A percentile compares a stretch with the other conserved stretches of the same genome.
Conservation (phyloP, 164 flowering plant genomes). For the Warburgia ugandensis region DNA sequence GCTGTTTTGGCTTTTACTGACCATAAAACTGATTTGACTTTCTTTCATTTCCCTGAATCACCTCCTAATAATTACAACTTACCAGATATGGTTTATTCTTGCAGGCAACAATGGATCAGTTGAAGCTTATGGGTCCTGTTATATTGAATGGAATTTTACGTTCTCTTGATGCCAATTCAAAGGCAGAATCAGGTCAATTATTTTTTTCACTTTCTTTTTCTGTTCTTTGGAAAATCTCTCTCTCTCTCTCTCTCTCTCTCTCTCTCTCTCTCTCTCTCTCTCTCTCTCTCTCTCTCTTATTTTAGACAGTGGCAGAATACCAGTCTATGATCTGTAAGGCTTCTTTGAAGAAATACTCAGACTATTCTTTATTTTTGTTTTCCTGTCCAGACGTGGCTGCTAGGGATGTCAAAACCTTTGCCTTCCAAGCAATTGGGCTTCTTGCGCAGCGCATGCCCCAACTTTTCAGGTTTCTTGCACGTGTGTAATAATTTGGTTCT, state of each 20-base stretch:
- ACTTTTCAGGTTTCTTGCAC: slow-evolving; percentile 74
- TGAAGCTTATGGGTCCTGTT: slow-evolving; percentile 91
- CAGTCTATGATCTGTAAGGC: background rate
- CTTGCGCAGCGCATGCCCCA: slow-evolving; percentile 93
- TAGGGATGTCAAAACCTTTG: slow-evolving; percentile 68
- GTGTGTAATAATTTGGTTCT: too few relatives aligned
- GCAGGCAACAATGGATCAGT: slow-evolving; percentile 73
- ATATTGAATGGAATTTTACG: slow-evolving; percentile 70
- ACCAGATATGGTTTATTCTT: slow-evolving; percentile 6
- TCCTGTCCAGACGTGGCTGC: slow-evolving; percentile 37
- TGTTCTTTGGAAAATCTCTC: too few relatives aligned
- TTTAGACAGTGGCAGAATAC: background rate
- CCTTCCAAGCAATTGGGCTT: slow-evolving; percentile 88
- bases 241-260: background rate
- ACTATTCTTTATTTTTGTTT: background rate
- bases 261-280: background rate
- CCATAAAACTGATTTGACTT: background rate
- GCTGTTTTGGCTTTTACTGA: background rate
- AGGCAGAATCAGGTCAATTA: slow-evolving; percentile 54
- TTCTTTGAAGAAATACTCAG: background rate
- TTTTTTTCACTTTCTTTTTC: background rate
- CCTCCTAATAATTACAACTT: background rate
- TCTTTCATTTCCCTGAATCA: background rate
- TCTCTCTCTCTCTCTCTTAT: background rate
- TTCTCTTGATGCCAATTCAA: slow-evolving; percentile 58